Conservation (phyloP, 306 rosid genomes). For the Quercus cerris region DNA sequence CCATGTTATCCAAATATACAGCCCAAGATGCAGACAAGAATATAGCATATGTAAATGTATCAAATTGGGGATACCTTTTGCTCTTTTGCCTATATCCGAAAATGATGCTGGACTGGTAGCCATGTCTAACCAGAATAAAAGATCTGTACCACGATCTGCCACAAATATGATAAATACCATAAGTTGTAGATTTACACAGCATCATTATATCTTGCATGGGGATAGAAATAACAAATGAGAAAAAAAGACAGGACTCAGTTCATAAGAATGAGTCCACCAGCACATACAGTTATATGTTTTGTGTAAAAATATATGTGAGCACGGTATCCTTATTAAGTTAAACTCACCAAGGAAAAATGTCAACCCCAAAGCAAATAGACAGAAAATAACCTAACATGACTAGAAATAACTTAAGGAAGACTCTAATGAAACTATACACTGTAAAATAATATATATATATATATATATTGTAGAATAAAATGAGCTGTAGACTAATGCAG, state of each 20-base stretch:
- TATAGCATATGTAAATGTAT: not conserved
- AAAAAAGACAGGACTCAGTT: not conserved
- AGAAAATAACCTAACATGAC: not conserved
- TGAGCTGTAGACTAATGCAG: not conserved
- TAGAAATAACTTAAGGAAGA: not conserved
- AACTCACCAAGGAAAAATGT: not conserved
- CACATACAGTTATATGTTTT: not conserved
- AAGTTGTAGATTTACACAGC: not conserved
- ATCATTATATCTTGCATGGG: not conserved
- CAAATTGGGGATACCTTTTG: conserved; percentile 54
- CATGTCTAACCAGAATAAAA: conserved; percentile 48
- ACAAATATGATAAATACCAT: not conserved
- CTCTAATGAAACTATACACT: not conserved
- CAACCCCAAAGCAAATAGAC: not conserved
- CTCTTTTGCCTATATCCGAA: conserved; percentile 82
- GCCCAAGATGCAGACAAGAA: not conserved
- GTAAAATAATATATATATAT: no score
- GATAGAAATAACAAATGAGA: not conserved
- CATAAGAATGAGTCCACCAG: not conserved
- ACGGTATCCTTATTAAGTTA: not conserved
- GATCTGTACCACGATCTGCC: conserved; percentile 24
- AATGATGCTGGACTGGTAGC: conserved; percentile 81
- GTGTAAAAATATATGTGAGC: not conserved
- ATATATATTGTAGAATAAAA: not conserved
- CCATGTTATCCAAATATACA: not conserved